phyloP scores from a whole-genome alignment of 495 filamentous ascomycete genomes.

The Diplogelasinospora grovesii region DNA sequence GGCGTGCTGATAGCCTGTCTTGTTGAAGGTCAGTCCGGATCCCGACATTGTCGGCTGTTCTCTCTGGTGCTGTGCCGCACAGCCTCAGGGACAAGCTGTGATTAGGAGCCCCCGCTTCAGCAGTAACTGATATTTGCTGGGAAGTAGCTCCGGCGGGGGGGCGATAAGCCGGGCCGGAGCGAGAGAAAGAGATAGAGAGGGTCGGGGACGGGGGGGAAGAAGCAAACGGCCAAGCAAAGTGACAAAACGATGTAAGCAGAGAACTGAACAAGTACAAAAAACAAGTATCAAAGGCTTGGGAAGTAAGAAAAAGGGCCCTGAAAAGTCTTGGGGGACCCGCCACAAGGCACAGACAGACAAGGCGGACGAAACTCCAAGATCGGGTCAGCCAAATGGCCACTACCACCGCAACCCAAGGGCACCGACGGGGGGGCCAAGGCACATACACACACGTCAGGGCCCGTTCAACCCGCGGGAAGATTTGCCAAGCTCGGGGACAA shows the following conservation, averaged over 20 bases:
- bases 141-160: too few species aligned
- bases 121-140: too few species aligned
- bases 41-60: constrained; percentile 22
- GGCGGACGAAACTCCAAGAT: constrained; percentile 9
- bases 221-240: background rate
- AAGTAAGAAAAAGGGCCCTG: constrained; percentile 7
- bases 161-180: too few species aligned
- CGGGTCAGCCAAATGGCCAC: constrained; percentile 11
- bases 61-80: constrained; percentile 12
- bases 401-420: constrained; percentile 13
- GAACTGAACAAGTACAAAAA: too few species aligned
- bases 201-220: background rate
- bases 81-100: constrained; percentile 1
- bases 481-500: constrained; percentile 6
- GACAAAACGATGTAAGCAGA: constrained; percentile 2
- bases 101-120: too few species aligned
- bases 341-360: constrained; percentile 20
- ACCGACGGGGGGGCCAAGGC: constrained; percentile 18
- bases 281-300: too few species aligned
- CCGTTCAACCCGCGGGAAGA: too few species aligned
- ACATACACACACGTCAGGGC: too few species aligned
- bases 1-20: constrained; percentile 21
- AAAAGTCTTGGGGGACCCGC: constrained; percentile 12
- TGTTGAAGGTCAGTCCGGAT: constrained; percentile 24
- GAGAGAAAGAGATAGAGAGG: too few species aligned